phyloP scores from a whole-genome alignment of 2,329 filamentous ascomycete species.

The Sclerotinia trifoliorum region DNA sequence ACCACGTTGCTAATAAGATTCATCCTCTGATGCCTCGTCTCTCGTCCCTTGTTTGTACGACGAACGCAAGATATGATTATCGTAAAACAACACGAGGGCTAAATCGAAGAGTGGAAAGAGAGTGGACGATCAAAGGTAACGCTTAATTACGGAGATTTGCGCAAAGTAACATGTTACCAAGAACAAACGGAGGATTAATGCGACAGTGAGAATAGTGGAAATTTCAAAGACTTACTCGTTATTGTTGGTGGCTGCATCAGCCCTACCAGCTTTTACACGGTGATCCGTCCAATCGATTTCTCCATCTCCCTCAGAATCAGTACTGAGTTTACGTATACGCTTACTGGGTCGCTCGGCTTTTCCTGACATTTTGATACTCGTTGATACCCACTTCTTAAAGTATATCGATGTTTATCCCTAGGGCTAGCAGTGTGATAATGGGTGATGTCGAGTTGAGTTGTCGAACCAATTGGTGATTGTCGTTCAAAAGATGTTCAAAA shows the following conservation, averaged over 20 bases:
- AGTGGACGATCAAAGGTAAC: conserved; percentile 13
- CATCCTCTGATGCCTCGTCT: neutral
- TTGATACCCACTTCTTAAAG: conserved; percentile 14
- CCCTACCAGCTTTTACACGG: conserved; percentile 27
- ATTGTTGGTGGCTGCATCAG: conserved; percentile 29
- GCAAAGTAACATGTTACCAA: neutral
- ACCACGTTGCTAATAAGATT: conserved; percentile 10
- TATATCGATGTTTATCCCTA: conserved; percentile 3
- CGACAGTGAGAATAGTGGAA: conserved; percentile 9
- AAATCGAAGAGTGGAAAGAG: conserved; percentile 19
- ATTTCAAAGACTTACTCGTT: conserved; percentile 29
- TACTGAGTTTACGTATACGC: conserved; percentile 35
- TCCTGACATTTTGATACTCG: conserved; percentile 30
- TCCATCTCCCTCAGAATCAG: conserved; percentile 36
- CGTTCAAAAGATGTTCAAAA: neutral
- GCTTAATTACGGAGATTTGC: conserved; percentile 20
- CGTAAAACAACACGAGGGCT: conserved; percentile 13
- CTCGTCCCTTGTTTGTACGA: conserved; percentile 13
- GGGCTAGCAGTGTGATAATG: conserved; percentile 3
- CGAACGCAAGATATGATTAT: conserved; percentile 8
- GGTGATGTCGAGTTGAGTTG: conserved; percentile 6
- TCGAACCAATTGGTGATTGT: conserved; percentile 11
- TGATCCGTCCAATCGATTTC: conserved; percentile 31
- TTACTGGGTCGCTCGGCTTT: conserved; percentile 34
- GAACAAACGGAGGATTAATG: conserved; percentile 16